These are phyloP conservation scores for Cucumis sativus DNA, from an alignment of 306 rosid genomes.

Conservation along the genomic window DNA sequence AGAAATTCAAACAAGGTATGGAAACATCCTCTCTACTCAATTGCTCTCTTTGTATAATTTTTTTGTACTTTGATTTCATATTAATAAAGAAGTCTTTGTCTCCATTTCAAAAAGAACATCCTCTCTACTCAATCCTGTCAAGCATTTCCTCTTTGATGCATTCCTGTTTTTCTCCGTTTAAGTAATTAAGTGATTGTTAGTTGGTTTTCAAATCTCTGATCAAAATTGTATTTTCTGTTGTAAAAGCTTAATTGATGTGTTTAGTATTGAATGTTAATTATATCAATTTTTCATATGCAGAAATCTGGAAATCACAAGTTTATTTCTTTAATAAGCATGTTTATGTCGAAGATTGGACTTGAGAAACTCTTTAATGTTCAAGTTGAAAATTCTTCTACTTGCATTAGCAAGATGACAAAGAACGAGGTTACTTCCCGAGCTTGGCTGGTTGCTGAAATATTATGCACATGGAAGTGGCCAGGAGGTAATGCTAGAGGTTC, in stretches of 20 bases:
- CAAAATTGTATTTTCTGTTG: background rate
- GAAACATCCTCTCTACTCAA: background rate
- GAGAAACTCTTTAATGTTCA: conserved; percentile 36
- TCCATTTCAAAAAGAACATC: too few relatives aligned
- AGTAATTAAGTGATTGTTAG: background rate
- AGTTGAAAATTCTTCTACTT: conserved; percentile 19
- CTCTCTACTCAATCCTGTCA: background rate
- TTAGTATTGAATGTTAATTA: background rate
- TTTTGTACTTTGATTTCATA: too few relatives aligned
- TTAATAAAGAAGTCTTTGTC: too few relatives aligned
- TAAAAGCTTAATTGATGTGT: background rate
- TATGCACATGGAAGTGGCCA: conserved; percentile 97
- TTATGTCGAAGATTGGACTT: conserved; percentile 54
- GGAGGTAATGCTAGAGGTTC: conserved; percentile 60
- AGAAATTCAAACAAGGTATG: background rate
- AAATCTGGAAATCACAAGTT: conserved; percentile 47
- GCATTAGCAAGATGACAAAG: conserved; percentile 21
- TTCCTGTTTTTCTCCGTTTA: background rate
- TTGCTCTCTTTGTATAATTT: too few relatives aligned
- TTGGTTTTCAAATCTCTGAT: background rate
- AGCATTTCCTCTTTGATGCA: background rate
- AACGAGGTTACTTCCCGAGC: conserved; percentile 45
- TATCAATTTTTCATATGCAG: conserved; percentile 35
- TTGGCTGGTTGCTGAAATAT: conserved; percentile 85
- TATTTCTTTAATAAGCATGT: conserved; percentile 53